Conservation (phyloP, 176 grass and related monocot genomes). For the Triticum dicoccoides region DNA sequence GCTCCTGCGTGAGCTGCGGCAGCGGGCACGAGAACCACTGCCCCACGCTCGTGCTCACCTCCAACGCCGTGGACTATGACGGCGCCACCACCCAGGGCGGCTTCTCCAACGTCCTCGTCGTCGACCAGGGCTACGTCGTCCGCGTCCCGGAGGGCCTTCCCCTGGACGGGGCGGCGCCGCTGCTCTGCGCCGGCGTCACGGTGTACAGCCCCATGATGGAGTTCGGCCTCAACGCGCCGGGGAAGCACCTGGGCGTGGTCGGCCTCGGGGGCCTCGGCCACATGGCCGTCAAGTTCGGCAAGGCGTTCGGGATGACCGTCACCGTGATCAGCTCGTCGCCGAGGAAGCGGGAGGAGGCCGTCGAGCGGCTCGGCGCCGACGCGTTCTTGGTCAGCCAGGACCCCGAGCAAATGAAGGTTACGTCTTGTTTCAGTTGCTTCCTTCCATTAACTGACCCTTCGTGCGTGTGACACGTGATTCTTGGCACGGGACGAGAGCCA, state of each 20-base stretch:
- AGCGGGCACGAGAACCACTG: constrained; percentile 32
- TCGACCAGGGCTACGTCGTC: constrained; percentile 19
- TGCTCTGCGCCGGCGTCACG: background rate
- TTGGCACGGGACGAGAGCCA: background rate
- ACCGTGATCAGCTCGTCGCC: constrained; percentile 64
- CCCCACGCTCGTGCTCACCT: constrained; percentile 17
- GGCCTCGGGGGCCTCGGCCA: background rate
- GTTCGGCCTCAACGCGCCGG: constrained; percentile 32
- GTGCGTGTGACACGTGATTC: background rate
- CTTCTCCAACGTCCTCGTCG: constrained; percentile 23
- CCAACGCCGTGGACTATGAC: constrained; percentile 12
- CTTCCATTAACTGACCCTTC: background rate
- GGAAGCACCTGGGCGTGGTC: constrained; percentile 16
- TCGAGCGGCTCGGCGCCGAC: background rate
- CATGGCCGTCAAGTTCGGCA: constrained; percentile 52
- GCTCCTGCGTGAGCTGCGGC: constrained; percentile 20
- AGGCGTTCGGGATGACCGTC: constrained; percentile 65
- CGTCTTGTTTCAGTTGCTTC: background rate
- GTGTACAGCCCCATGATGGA: constrained; percentile 29
- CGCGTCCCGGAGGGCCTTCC: constrained; percentile 19
- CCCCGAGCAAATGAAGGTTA: background rate
- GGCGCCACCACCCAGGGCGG: constrained; percentile 25
- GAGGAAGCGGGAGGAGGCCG: background rate
- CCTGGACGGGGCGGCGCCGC: background rate
- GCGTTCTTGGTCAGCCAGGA: background rate